These are phyloP conservation scores for Trypanosoma theileri DNA, from an alignment of 208 protist genomes.

Conservation along the genomic window DNA sequence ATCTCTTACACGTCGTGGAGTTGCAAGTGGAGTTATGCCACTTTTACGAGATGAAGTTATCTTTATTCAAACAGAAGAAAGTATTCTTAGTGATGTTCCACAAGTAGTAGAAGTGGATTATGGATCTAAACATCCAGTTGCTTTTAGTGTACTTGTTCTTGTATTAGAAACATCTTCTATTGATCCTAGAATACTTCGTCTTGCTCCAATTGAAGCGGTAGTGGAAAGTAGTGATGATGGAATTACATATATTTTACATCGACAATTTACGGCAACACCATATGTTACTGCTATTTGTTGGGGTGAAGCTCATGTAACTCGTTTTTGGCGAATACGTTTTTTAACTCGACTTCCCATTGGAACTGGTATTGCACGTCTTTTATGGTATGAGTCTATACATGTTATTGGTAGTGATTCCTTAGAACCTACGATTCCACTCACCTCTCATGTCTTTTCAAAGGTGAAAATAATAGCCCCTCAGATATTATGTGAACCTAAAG, in stretches of 20 bases:
- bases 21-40: background rate
- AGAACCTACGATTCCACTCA: slow-evolving; percentile 10
- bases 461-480: slow-evolving; percentile 29
- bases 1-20: slow-evolving; percentile 3
- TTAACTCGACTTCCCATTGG: slow-evolving; percentile 32
- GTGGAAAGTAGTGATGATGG: slow-evolving; percentile 68
- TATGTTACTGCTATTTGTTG: slow-evolving; percentile 31
- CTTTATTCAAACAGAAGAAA: slow-evolving; percentile 31
- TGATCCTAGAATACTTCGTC: slow-evolving; percentile 38
- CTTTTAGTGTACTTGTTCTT: slow-evolving; percentile 53
- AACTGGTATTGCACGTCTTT: slow-evolving; percentile 52
- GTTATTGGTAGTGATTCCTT: slow-evolving; percentile 16
- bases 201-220: slow-evolving; percentile 39
- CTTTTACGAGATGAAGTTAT: slow-evolving; percentile 29
- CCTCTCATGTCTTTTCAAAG: background rate
- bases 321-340: slow-evolving; percentile 73
- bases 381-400: slow-evolving; percentile 48
- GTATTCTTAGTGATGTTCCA: slow-evolving; percentile 12
- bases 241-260: slow-evolving; percentile 29
- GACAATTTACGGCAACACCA: slow-evolving; percentile 15
- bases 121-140: slow-evolving; percentile 11
- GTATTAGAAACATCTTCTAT: slow-evolving; percentile 53
- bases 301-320: slow-evolving; percentile 41
- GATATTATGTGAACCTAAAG: slow-evolving; percentile 18
- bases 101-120: slow-evolving; percentile 26